Base-by-base conservation (phyloP, 1,139 yeast genomes). In the Candida sojae region DNA sequence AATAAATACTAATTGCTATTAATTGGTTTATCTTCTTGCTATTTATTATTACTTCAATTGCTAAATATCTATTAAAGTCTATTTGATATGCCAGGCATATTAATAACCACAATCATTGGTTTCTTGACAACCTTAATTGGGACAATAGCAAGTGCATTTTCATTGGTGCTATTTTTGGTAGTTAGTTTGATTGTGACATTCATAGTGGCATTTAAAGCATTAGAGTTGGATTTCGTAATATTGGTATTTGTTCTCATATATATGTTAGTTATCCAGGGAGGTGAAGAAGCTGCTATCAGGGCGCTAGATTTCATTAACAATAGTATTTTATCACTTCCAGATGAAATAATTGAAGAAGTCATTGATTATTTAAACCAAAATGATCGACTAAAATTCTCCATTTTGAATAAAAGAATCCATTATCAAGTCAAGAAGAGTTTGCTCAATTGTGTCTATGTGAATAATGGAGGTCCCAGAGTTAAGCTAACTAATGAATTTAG, bases 311-410 rank as follows among this genome's bases (percentile, higher is more conserved):
- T 36, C 9, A 7, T 29, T n/a, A 28, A 38, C 11, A n/a, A 38
- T 29, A 38, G 26, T 11, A 17, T 28, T 6, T 31, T 29, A 13
- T 31, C 42, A n/a, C 50, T 52, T 36, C 48, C 53, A 12, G 42
- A 42, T 32, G 48, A 54, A 41, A 30, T 54, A 26, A 31, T 54
- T 30, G 43, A 37, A 28, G 47, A 37, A n/a, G 47, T 54, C 17
- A 39, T 53, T 12, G 43, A 37, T 9, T 32, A 45, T 42, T 47
- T 56, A 28, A 46, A 52, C 30, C 57, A 55, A 37, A 4, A 34
- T 5, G 57, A 54, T 38, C 39, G 49, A 10, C 11, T 52, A n/a
- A 39, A 29, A 9, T 4, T 56, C 6, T 17, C 39, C 32, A 21
- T 41, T n/a, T 35, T 49, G 23, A 49, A 42, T 39, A 53, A 29